phyloP scores from a whole-genome alignment of 257 asterid genomes.

The Perilla frutescens region DNA sequence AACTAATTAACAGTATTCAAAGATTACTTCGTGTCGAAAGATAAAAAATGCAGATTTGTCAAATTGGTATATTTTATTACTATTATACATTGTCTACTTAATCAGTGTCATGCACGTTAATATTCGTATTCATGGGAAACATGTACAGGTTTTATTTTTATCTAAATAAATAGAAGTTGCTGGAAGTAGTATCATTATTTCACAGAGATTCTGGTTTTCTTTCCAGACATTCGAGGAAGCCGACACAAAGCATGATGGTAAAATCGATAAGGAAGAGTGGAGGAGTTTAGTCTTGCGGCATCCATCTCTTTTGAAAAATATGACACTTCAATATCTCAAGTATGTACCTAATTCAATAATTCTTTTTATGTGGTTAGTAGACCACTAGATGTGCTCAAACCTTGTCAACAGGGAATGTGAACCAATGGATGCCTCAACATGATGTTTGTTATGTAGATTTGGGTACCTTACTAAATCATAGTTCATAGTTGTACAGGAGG shows the following conservation, averaged over 20 bases:
- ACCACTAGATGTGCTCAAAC: conserved; percentile 6
- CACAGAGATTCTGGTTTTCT: conserved; percentile 23
- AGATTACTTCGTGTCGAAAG: background rate
- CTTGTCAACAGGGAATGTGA: background rate
- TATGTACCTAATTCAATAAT: conserved; percentile 39
- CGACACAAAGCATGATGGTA: conserved; percentile 94
- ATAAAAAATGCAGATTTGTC: background rate
- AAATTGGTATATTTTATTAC: background rate
- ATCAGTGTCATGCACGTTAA: background rate
- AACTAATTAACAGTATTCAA: background rate
- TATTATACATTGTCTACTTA: background rate
- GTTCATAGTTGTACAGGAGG: background rate
- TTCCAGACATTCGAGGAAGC: conserved; percentile 95
- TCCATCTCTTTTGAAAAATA: conserved; percentile 92
- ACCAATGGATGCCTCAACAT: conserved; percentile 1
- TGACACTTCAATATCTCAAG: conserved; percentile 98
- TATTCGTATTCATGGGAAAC: background rate
- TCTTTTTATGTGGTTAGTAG: background rate
- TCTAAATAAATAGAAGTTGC: background rate
- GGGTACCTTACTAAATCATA: background rate
- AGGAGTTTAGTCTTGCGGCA: conserved; percentile 84
- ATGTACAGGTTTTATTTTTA: too few relatives aligned
- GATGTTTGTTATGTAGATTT: conserved; percentile 23
- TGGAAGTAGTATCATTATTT: conserved; percentile 8
- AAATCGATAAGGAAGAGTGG: conserved; percentile 96